Evolutionary conservation across 331 rosid genomes (phyloP), one percentile per base, ranked within the genome.

Genomic region (Stylosanthes scabra): DNA sequence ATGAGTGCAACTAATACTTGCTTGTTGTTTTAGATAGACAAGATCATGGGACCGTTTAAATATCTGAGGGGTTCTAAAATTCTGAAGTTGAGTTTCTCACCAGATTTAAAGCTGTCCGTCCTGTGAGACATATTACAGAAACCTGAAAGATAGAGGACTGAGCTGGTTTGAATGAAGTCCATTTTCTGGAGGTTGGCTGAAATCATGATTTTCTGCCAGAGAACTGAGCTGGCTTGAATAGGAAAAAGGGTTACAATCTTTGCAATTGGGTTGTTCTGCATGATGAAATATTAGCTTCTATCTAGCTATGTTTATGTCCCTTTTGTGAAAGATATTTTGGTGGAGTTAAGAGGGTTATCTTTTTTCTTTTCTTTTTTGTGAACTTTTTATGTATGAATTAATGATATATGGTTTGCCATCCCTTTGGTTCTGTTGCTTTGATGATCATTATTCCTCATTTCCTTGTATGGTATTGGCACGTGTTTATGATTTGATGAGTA

Each of bases 151-250:
- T 59, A 12, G 20, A 49, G 55, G 7, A 49, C 55, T 49, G 16
- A 49, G 55, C 55, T 49, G 55, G 74, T 62, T 66, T 72, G 64
- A 63, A 45, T 72, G 64, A 56, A 45, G 62, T 28, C 55, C 39
- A 7, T 63, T 72, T 80, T 68, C 7, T 72, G 51, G 77, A 79
- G 75, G 16, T 56, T 71, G 79, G 51, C 51, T 65, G 55, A 71
- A 61, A 57, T 70, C 59, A 61, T 61, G 84, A 66, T 62, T 75
- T 59, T 66, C 66, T 60, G 62, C 59, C 77, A 13, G 69, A 40
- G 37, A 71, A 71, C 67, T 41, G 3, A 72, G 62, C 84, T 67
- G 75, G 66, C 51, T 62, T 76, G 31, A 15, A 61, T 54, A 11
- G 42, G n/a, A 59, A n/a, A 75, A 55, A 49, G 39, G 37, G 55